Percentiles rank a stretch among this genome's conserved stretches.
Evolutionary conservation across 1,284 basidiomycete genomes (phyloP).

Genomic region (Leccinum pallidistipes): DNA sequence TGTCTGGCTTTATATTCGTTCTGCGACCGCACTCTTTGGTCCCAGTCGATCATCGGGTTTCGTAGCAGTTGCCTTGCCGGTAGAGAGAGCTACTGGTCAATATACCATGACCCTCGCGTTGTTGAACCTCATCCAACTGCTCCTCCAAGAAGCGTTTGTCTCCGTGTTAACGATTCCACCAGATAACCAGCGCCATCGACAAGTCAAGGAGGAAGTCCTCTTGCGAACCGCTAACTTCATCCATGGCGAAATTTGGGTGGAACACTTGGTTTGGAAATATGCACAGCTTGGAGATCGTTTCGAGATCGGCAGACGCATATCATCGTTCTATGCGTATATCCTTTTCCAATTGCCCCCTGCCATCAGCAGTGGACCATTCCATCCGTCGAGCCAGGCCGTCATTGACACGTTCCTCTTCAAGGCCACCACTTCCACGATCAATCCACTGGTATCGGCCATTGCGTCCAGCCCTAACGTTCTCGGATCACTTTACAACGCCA

Average conservation of each 20-base stretch:
- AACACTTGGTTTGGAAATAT: constrained; percentile 83
- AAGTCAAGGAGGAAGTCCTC: constrained; percentile 81
- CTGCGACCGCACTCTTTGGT: constrained; percentile 75
- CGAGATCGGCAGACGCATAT: constrained; percentile 71
- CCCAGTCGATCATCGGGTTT: constrained; percentile 52
- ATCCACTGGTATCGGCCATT: constrained; percentile 70
- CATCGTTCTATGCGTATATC: constrained; percentile 65
- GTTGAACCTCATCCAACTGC: constrained; percentile 71
- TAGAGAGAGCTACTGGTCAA: constrained; percentile 70
- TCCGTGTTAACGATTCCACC: constrained; percentile 54
- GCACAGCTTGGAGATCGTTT: constrained; percentile 74
- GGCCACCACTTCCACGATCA: constrained; percentile 73
- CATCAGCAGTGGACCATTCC: constrained; percentile 54
- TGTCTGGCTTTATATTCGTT: constrained; percentile 85
- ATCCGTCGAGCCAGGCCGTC: constrained; percentile 58
- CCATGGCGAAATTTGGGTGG: constrained; percentile 84
- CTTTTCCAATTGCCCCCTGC: constrained; percentile 61
- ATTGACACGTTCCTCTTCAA: constrained; percentile 67
- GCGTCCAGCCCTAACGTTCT: constrained; percentile 61
- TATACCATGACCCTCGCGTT: constrained; percentile 81
- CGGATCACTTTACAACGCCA: constrained; percentile 55
- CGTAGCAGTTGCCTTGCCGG: constrained; percentile 64
- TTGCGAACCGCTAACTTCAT: constrained; percentile 75
- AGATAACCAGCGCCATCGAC: constrained; percentile 57
- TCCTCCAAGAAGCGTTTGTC: constrained; percentile 72